Conservation (phyloP, 441 rosid genomes). For the Adansonia grandidieri region DNA sequence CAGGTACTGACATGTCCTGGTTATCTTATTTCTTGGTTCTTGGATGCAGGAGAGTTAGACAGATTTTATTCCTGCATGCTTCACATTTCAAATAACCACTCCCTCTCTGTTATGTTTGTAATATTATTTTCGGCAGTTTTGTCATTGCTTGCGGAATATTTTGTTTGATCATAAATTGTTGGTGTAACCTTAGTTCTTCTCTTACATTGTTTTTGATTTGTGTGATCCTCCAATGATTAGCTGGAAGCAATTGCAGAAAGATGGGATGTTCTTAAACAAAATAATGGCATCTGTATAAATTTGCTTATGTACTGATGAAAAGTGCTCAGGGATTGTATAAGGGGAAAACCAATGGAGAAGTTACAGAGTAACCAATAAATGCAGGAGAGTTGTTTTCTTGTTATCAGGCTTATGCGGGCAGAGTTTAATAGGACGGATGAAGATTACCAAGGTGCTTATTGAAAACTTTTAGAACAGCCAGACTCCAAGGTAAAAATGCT, state of each 20-base stretch:
- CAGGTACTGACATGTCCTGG: constrained; percentile 46
- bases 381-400: background rate
- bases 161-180: constrained; percentile 9
- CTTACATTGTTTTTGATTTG: background rate
- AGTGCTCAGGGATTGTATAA: background rate
- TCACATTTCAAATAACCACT: constrained; percentile 9
- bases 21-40: constrained; percentile 17
- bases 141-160: background rate
- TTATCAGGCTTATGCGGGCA: background rate
- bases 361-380: background rate
- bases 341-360: background rate
- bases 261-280: background rate
- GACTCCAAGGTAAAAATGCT: background rate
- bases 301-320: background rate
- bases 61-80: constrained; percentile 14
- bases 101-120: background rate
- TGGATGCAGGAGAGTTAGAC: constrained; percentile 10
- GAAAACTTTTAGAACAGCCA: background rate
- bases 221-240: background rate
- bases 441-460: background rate
- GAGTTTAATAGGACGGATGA: background rate
- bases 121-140: background rate
- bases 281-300: background rate
- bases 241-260: background rate
- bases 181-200: background rate